Evolutionary conservation across 2,329 filamentous ascomycete genomes (phyloP).

Genomic region (Tolypocladium tundrense): DNA sequence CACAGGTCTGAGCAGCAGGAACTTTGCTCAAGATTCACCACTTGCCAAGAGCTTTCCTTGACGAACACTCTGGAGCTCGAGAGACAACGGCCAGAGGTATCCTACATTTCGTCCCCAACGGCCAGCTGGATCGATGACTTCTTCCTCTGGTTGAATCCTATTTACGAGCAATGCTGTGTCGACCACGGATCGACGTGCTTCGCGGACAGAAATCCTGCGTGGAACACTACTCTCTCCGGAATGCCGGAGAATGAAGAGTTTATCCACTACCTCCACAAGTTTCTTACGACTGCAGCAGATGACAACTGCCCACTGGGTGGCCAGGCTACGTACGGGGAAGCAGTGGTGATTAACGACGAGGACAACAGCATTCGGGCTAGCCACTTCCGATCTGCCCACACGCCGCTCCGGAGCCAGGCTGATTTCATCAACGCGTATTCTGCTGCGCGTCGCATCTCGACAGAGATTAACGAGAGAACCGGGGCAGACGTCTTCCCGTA

Average conservation of each 20-base stretch:
- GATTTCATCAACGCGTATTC: slow-evolving; percentile 92
- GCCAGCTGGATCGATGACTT: slow-evolving; percentile 98
- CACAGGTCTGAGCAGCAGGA: slow-evolving; percentile 68
- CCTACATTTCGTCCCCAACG: slow-evolving; percentile 77
- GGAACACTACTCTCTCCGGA: slow-evolving; percentile 81
- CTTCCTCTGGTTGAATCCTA: slow-evolving; percentile 91
- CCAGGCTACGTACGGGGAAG: slow-evolving; percentile 75
- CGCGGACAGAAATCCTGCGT: slow-evolving; percentile 61
- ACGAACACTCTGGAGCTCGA: slow-evolving; percentile 90
- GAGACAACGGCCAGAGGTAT: slow-evolving; percentile 77
- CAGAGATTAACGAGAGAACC: slow-evolving; percentile 61
- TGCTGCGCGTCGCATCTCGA: slow-evolving; percentile 77
- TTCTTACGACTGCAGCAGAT: slow-evolving; percentile 69
- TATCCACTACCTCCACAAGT: slow-evolving; percentile 72
- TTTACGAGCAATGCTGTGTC: slow-evolving; percentile 60
- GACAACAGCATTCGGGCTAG: slow-evolving; percentile 63
- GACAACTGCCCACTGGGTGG: slow-evolving; percentile 82
- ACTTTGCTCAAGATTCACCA: slow-evolving; percentile 82
- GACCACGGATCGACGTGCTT: slow-evolving; percentile 70
- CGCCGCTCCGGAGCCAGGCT: slow-evolving; percentile 72
- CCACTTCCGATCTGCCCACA: slow-evolving; percentile 88
- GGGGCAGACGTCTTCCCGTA: slow-evolving; percentile 87
- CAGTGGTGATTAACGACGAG: slow-evolving; percentile 66
- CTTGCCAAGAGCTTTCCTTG: slow-evolving; percentile 74
- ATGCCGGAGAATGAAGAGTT: slow-evolving; percentile 96